Evolutionary conservation across 2,329 filamentous ascomycete genomes (phyloP), one percentile per base, ranked within the genome.

Genomic region (Aspergillus brasiliensis): DNA sequence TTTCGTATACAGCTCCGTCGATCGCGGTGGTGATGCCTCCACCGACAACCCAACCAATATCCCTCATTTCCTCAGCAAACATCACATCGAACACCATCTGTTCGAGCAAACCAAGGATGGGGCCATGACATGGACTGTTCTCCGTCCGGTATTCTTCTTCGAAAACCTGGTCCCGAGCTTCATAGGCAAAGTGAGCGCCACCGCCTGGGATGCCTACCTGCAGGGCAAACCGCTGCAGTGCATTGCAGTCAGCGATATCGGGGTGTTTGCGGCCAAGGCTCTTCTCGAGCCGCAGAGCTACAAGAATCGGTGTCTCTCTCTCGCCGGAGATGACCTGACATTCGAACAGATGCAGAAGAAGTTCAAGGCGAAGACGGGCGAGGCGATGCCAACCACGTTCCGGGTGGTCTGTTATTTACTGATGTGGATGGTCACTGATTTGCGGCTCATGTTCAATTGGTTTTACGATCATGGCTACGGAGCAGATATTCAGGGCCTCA

Each of bases 1-100:
- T 67, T 87, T 90, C 65, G 82, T 90, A 47, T 90, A 88, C 74
- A 83, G 81, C 28, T 85, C 82, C 55, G 85, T 88, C 25, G 88
- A 90, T 63, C 84, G 88, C 40, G 85, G 86, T 46, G 86, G 86
- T 48, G 81, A 84, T 42, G 73, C 75, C 2, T 79, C 78, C 7
- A 82, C 80, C 49, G 81, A 83, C 67, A 79, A 81, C 5, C 76
- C 81, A 0, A 88, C 86, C 0, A 68, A 78, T 0, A 79, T 89
- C 51, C 84, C 85, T 0, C 86, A 90, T 71, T 90, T 90, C 70
- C 79, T 80, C 59, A 80, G 73, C 67, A 90, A 90, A 71, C 80
- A 85, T 65, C 71, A 81, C 8, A 86, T 90, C 67, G 88, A 90
- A 74, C 75, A 82, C 54, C 79, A 90, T 64, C 80, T 90, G 17